Evolutionary conservation across 164 flowering plant genomes (phyloP).

Genomic region (Stephania yunnanensis): DNA sequence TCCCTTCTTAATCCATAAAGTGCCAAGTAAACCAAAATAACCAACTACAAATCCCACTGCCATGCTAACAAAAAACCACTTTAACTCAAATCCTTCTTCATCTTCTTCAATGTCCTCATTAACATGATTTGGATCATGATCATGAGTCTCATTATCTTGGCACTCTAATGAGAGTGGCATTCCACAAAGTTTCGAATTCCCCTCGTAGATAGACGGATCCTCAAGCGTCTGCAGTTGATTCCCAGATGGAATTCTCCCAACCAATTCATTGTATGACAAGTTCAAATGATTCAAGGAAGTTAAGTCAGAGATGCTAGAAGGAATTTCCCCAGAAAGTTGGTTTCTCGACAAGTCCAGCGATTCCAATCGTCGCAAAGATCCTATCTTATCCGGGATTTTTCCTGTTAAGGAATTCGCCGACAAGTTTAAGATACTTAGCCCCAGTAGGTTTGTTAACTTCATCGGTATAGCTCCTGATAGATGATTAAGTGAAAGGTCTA

Average conservation of each 20-base stretch:
- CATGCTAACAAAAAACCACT: background rate
- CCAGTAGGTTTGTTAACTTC: background rate
- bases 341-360: no score
- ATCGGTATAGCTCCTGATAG: background rate
- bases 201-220: background rate
- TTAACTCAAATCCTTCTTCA: background rate
- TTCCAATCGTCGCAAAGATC: background rate
- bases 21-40: background rate
- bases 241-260: no score
- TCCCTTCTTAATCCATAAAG: background rate
- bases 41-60: background rate
- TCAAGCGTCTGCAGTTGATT: background rate
- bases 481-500: constrained; percentile 1
- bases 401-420: background rate
- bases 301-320: no score
- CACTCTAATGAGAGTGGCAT: background rate
- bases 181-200: constrained; percentile 9
- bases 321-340: no score
- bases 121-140: background rate
- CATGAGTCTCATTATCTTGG: background rate
- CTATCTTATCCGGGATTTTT: constrained; percentile 1
- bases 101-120: background rate
- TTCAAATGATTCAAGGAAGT: no score
- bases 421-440: background rate
- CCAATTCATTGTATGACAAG: no score